Evolutionary conservation across 1,139 yeast genomes (phyloP), one percentile per base, ranked within the genome.

Genomic region (Magnusiomyces magnusii): DNA sequence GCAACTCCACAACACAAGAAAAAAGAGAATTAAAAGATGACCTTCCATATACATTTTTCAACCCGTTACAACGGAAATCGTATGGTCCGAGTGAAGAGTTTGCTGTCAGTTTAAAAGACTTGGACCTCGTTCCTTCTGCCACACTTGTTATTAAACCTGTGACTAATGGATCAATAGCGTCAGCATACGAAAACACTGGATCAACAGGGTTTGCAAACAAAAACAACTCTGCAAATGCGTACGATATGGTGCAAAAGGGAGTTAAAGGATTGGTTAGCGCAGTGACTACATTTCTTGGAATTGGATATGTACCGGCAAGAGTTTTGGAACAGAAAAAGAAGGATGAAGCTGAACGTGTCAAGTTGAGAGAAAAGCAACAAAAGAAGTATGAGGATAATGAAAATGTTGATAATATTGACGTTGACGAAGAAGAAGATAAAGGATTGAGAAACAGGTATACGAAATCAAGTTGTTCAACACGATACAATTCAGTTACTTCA

Each of bases 61-160:
- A 80, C 64, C 75, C 75, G 36, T 71, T 78, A 41, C 81, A 81
- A n/a, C 66, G 64, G 53, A 72, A 78, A 39, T 72, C 77, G 0
- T 80, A 78, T 63, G 73, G 78, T 1, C 81, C 78, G 17, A 75
- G 78, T 9, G 86, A 55, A 28, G 91, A 86, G 66, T 75, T 77
- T 58, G 23, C 47, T 7, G 68, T 68, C 56, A 70, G 80, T 2
- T 73, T 87, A 52, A 68, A 66, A 27, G 77, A 75, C 3, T 73
- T 87, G 55, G 81, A 78, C 9, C 73, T 87, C 59, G 73, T 78
- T 17, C 93, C 95, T 1, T 75, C 92, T 57, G 83, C 90, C 17
- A 87, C 85, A 0, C 71, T 87, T 54, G 81, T 85, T 47, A 74
- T 87, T 62, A 84, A 84, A 66, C 88, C 89, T 0, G 69, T 68